Percentiles rank a stretch among this genome's conserved stretches.
Conservation (phyloP, 2,329 filamentous ascomycete species). For the Bipolaris cookei region DNA sequence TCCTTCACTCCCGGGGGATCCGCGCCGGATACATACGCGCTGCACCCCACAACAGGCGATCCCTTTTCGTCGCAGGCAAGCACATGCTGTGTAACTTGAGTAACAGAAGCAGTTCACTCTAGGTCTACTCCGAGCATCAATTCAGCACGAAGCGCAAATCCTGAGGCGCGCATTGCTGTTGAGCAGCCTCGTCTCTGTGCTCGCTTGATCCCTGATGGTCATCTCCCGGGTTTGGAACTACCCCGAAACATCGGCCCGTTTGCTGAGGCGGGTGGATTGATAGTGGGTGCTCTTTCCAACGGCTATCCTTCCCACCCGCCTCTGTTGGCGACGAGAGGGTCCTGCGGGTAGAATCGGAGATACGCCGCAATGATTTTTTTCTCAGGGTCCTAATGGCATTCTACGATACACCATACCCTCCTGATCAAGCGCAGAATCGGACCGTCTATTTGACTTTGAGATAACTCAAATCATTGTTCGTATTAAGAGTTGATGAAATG, state of each 20-base stretch:
- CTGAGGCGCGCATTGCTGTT: constrained; percentile 4
- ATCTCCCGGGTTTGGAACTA: constrained; percentile 27
- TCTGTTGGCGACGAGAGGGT: constrained; percentile 9
- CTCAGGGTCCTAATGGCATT: constrained; percentile 8
- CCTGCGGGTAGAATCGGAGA: constrained; percentile 15
- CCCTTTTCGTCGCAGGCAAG: constrained; percentile 16
- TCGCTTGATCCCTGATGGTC: constrained; percentile 22
- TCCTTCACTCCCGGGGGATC: background rate
- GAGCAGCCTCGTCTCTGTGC: constrained; percentile 19
- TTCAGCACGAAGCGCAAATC: constrained; percentile 24
- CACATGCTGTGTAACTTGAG: constrained; percentile 29
- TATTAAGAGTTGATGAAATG: constrained; percentile 4
- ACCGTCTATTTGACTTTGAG: constrained; percentile 3
- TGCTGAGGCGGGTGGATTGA: constrained; percentile 4
- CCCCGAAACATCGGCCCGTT: constrained; percentile 25
- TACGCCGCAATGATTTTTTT: constrained; percentile 9
- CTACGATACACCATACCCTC: constrained; percentile 1
- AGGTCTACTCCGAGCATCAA: constrained; percentile 7
- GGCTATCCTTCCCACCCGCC: constrained; percentile 7
- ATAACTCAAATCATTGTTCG: constrained; percentile 4
- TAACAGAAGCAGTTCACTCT: constrained; percentile 19
- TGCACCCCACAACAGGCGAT: constrained; percentile 10
- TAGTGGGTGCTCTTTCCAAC: constrained; percentile 11
- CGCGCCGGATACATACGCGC: constrained; percentile 16
- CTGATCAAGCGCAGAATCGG: constrained; percentile 7